Evolutionary conservation across 1,139 yeast genomes (phyloP).

Genomic region (Saccharomyces hybrid): DNA sequence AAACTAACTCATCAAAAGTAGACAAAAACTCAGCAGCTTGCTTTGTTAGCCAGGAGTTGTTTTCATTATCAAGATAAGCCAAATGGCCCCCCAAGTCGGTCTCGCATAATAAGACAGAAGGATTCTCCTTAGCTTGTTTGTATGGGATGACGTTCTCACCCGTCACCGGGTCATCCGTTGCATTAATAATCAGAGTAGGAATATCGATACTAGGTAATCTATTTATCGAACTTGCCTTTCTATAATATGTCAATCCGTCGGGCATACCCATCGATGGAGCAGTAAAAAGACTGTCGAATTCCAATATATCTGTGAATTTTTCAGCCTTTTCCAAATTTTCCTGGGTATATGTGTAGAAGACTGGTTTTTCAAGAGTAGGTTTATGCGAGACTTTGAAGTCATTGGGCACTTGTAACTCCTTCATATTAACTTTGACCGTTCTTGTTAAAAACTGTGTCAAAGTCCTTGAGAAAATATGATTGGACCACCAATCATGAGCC

Average conservation of each 20-base stretch:
- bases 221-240: conserved; percentile 57
- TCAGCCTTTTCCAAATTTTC: conserved; percentile 33
- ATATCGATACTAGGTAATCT: conserved; percentile 48
- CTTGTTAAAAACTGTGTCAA: conserved; percentile 57
- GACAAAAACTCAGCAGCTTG: conserved; percentile 54
- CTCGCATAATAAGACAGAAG: conserved; percentile 54
- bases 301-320: conserved; percentile 34
- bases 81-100: conserved; percentile 82
- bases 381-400: conserved; percentile 29
- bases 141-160: conserved; percentile 59
- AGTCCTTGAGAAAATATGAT: conserved; percentile 51
- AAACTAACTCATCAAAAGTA: conserved; percentile 40
- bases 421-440: conserved; percentile 51
- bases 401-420: conserved; percentile 36
- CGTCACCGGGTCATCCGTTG: conserved; percentile 77
- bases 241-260: conserved; percentile 62
- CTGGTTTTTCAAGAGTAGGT: conserved; percentile 20
- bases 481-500: conserved; percentile 48
- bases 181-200: conserved; percentile 59
- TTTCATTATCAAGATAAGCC: too few species aligned
- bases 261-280: conserved; percentile 65
- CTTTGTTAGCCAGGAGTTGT: conserved; percentile 65
- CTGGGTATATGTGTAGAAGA: conserved; percentile 23
- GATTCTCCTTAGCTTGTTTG: conserved; percentile 54
- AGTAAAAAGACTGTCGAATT: conserved; percentile 66